Conservation (phyloP, 83 land plant genomes). For the Larix sibirica region DNA sequence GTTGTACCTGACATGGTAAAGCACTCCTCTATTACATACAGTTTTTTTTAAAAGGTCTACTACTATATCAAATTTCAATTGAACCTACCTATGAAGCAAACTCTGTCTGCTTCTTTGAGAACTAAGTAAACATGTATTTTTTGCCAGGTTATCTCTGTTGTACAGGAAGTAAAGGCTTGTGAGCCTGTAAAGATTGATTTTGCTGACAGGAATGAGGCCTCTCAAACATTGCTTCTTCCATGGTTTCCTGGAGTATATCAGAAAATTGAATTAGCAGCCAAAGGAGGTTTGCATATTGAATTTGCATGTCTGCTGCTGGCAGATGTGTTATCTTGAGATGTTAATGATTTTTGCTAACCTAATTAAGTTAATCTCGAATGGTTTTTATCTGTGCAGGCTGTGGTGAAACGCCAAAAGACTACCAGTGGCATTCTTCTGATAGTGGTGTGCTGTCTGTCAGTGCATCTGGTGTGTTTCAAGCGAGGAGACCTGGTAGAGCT, state of each 20-base stretch:
- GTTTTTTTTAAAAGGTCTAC: not conserved
- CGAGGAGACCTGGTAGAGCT: conserved; percentile 63
- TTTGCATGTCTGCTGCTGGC: not conserved
- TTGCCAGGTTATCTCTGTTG: conserved; percentile 51
- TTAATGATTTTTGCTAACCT: not conserved
- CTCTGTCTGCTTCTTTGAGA: no score
- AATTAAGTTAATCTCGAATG: not conserved
- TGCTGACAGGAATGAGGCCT: not conserved
- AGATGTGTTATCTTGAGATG: not conserved
- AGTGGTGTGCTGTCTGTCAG: conserved; percentile 38
- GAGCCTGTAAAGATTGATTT: conserved; percentile 32
- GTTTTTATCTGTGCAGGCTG: conserved; percentile 39
- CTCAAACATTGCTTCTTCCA: conserved; percentile 44
- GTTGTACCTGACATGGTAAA: conserved; percentile 9
- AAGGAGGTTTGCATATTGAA: conserved; percentile 42
- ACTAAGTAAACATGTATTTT: not conserved
- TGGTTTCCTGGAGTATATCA: conserved; percentile 63
- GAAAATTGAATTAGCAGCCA: conserved; percentile 48
- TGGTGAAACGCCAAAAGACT: conserved; percentile 46
- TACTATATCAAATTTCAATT: not conserved
- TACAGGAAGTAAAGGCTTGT: conserved; percentile 62
- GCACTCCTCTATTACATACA: not conserved
- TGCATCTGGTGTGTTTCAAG: conserved; percentile 53
- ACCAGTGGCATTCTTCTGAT: conserved; percentile 67
- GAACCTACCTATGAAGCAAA: no score